Conservation (phyloP, 805 yeast genomes). For the Sugiyamaella lignohabitans region DNA sequence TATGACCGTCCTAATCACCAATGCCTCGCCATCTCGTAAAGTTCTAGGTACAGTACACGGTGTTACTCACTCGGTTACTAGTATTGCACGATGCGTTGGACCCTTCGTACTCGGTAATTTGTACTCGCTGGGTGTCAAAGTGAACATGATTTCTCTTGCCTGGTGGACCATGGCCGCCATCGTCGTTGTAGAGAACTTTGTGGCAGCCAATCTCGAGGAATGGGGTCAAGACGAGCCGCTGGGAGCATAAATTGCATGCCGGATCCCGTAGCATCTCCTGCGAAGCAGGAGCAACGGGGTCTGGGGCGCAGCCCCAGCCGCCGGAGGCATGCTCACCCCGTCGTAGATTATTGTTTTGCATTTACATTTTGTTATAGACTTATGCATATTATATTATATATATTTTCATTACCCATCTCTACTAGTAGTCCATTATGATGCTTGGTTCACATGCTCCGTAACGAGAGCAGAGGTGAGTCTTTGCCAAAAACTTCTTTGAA, state of each 20-base stretch:
- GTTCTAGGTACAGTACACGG: constrained; percentile 26
- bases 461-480: constrained; percentile 17
- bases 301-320: neutral
- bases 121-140: constrained; percentile 21
- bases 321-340: neutral
- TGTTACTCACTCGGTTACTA: constrained; percentile 19
- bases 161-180: constrained; percentile 24
- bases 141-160: constrained; percentile 19
- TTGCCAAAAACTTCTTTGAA: constrained; percentile 21
- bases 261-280: too few species aligned
- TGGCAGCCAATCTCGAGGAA: constrained; percentile 18
- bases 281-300: too few species aligned
- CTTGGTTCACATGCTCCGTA: neutral
- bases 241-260: neutral
- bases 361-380: neutral
- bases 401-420: too few species aligned
- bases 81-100: constrained; percentile 20
- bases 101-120: constrained; percentile 23
- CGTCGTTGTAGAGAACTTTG: constrained; percentile 16
- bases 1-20: constrained; percentile 23
- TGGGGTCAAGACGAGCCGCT: constrained; percentile 18
- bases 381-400: neutral
- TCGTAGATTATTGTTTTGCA: neutral
- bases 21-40: constrained; percentile 22
- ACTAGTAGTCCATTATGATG: neutral